Percentiles rank a stretch among this genome's conserved stretches.
Evolutionary conservation across 1,139 yeast genomes (phyloP).

Genomic region (Groenewaldozyma auringiensis): DNA sequence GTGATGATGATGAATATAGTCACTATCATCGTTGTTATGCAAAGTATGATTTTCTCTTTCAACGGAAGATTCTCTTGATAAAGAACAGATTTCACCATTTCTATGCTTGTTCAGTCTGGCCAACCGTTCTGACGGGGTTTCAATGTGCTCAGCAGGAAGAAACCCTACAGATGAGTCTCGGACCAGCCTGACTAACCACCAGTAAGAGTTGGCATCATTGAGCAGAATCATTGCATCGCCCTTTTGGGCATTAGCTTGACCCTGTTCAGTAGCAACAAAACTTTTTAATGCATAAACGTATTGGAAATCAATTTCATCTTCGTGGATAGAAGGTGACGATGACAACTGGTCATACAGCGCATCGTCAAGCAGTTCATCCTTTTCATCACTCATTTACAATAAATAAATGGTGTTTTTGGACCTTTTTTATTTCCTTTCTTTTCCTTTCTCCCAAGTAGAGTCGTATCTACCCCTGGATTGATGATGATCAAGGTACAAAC

Average conservation of each 20-base stretch:
- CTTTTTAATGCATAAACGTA: constrained; percentile 81
- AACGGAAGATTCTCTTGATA: neutral
- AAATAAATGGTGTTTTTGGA: too few species aligned
- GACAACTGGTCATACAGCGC: constrained; percentile 26
- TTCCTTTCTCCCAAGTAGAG: too few species aligned
- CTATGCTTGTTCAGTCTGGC: constrained; percentile 91
- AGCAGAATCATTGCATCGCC: constrained; percentile 78
- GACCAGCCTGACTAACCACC: constrained; percentile 87
- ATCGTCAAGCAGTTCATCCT: constrained; percentile 18
- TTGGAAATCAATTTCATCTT: constrained; percentile 70
- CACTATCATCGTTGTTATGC: neutral
- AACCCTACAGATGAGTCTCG: constrained; percentile 63
- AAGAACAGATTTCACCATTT: constrained; percentile 54
- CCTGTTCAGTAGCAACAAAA: constrained; percentile 87
- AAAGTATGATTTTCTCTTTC: neutral
- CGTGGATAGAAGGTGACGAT: constrained; percentile 46
- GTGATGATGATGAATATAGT: neutral
- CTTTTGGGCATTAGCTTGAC: constrained; percentile 72
- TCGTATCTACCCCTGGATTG: too few species aligned
- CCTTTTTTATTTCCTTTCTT: too few species aligned
- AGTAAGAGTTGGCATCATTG: constrained; percentile 86
- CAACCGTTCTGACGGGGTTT: constrained; percentile 81
- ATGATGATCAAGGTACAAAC: too few species aligned
- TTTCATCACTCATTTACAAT: constrained; percentile 1
- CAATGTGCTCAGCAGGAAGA: constrained; percentile 94